Evolutionary conservation across 2,329 filamentous ascomycete genomes (phyloP).

Genomic region (Xylariaceae sp.): DNA sequence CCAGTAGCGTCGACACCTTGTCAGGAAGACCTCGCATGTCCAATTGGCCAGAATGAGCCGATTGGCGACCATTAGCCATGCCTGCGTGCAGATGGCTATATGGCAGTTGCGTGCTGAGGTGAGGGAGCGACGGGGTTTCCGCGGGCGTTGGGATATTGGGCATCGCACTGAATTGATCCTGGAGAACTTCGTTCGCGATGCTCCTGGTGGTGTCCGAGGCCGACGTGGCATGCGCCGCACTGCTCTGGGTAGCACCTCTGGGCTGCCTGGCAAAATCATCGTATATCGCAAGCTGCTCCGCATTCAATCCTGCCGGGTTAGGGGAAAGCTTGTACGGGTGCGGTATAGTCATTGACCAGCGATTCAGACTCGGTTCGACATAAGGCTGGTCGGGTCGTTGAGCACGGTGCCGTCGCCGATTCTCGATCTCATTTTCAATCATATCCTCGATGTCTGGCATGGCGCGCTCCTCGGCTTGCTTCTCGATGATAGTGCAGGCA

Average conservation of each 20-base stretch:
- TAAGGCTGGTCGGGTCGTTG: slow-evolving; percentile 77
- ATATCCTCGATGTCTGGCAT: slow-evolving; percentile 92
- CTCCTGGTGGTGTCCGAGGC: slow-evolving; percentile 54
- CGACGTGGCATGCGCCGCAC: slow-evolving; percentile 50
- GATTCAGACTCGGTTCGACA: slow-evolving; percentile 71
- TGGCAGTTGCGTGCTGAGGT: slow-evolving; percentile 44
- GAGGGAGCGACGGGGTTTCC: slow-evolving; percentile 50
- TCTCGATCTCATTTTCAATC: slow-evolving; percentile 72
- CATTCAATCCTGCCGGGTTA: slow-evolving; percentile 62
- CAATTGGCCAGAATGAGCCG: slow-evolving; percentile 34
- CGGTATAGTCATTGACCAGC: slow-evolving; percentile 90
- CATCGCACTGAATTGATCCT: slow-evolving; percentile 53
- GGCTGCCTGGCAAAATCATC: slow-evolving; percentile 90
- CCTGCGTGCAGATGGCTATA: slow-evolving; percentile 47
- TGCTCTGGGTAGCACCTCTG: slow-evolving; percentile 49
- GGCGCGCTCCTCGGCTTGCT: slow-evolving; percentile 88
- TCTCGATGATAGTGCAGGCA: slow-evolving; percentile 89
- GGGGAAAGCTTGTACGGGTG: slow-evolving; percentile 85
- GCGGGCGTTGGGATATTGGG: slow-evolving; percentile 50
- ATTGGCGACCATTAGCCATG: slow-evolving; percentile 44
- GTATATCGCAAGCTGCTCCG: slow-evolving; percentile 91
- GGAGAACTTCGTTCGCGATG: slow-evolving; percentile 56
- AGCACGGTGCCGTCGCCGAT: slow-evolving; percentile 66
- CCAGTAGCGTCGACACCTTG: slow-evolving; percentile 49
- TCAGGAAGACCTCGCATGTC: slow-evolving; percentile 47